Base-by-base conservation (phyloP, 768 basidiomycete genomes). In the Mycena albidolilacea region DNA sequence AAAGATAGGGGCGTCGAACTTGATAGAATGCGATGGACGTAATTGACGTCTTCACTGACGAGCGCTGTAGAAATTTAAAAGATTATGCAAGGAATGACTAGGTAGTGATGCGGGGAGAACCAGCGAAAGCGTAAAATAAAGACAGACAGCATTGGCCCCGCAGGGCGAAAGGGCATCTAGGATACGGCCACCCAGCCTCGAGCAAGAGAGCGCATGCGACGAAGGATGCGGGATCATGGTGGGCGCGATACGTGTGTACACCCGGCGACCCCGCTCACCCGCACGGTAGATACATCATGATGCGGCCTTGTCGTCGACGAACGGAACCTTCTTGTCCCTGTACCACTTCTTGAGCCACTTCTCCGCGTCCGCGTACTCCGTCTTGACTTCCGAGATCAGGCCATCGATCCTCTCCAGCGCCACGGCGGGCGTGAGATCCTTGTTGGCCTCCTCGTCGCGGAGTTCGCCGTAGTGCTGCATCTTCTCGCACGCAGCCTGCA, bases 381-480 rank as follows among this genome's bases (percentile, higher is more conserved):
- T 81, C 80, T 91, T 91, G 64, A 93, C 91, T 72, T 85, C 84
- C 48, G 75, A 77, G 39, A 97, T 83, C 58, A 94, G 83, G 6
- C 80, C 84, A 66, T 79, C 81, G 81, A 97, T 95, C 80, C 83
- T 84, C 0, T 80, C 80, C 19, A 94, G 81, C 17, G 93, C 92
- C 30, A 90, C 91, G 11, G 84, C 79, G 4, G 75, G 63, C 0
- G 80, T 74, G 46, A 94, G 82, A 70, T 85, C 83, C 70, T 77
- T 81, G 15, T 81, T 81, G 9, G 79, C 74, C 30, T 86, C 85
- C 79, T 90, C 92, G 81, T 95, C 92, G 58, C 89, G 86, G 69
- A 86, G 82, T 74, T 91, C 86, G 58, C 95, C 96, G 77, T 92
- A 93, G 82, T 97, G 90, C 83, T 99, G 97, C 78, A 99, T 97